Base-by-base conservation (phyloP, 805 yeast genomes). In the Starmerella geochares region DNA sequence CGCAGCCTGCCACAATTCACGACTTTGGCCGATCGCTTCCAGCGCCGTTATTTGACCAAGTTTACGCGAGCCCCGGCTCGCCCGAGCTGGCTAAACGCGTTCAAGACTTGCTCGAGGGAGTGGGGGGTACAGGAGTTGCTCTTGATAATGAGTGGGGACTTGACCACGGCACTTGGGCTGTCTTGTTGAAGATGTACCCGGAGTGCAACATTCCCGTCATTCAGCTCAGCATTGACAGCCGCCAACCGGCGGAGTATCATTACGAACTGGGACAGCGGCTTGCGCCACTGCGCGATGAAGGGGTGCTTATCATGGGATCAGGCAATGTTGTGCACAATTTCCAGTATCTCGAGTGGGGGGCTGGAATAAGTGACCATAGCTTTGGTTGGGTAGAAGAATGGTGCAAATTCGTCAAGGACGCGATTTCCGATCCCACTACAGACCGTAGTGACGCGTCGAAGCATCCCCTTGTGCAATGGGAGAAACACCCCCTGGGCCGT, bases 251-350 rank as follows among this genome's bases (percentile, higher is more conserved):
- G 9, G 72, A 71, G 45, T 56, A 50, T 39, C 60, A 55, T 35
- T 67, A 73, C 28, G 69, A 73, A 54, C 60, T 83, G 41, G 92
- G 90, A 8, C 64, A 72, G 51, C 67, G 65, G 0, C 65, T 83
- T 42, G 59, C 73, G 16, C 67, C 69, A 29, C 76, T 78, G 54
- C 70, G 86, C 49, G 67, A 70, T 4, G 64, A 74, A 47, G 76
- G 75, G 40, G 78, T 76, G 16, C 54, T 77, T 47, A 67, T 83
- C 2, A 60, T 83, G 2, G 73, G 77, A 49, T 77, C 85, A 1
- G 92, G 92, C 2, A 79, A 81, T 79, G 69, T 83, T 10, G 88
- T 82, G 32, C 90, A 83, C 63, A 83, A 83, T 59, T 52, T 58
- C 14, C 45, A 54, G 13, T 46, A 59, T 24, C 13, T 52, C 27